These are phyloP conservation scores for Hirsutella thompsonii DNA, from an alignment of 2,329 filamentous ascomycete genomes.

Conservation along the genomic window DNA sequence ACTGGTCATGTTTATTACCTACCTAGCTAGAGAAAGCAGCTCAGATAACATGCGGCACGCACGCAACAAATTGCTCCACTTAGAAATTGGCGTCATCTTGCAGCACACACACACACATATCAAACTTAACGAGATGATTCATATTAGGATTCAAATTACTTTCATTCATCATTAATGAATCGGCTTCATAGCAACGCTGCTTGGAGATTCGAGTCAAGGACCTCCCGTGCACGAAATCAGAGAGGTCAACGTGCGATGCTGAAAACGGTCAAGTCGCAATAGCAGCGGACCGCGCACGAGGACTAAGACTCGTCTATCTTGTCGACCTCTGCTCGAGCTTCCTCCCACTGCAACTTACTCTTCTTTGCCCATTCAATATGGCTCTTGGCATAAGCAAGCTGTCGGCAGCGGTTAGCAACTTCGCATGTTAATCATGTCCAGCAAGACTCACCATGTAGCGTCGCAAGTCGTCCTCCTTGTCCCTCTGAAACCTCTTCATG, in stretches of 20 bases:
- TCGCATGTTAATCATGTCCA: background rate
- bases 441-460: conserved; percentile 74
- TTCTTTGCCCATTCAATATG: conserved; percentile 92
- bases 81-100: no score
- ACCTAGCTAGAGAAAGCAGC: no score
- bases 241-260: background rate
- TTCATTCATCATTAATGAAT: background rate
- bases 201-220: no score
- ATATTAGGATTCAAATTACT: no score
- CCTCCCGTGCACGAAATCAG: background rate
- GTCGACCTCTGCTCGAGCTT: conserved; percentile 73
- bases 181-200: background rate
- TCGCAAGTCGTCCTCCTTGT: conserved; percentile 90
- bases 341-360: conserved; percentile 82
- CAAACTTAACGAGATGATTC: no score
- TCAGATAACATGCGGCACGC: no score
- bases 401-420: conserved; percentile 10
- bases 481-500: conserved; percentile 79
- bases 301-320: conserved; percentile 60
- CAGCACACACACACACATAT: no score
- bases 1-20: no score
- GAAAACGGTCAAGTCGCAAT: background rate
- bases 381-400: conserved; percentile 86
- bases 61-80: no score
- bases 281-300: background rate